Percentiles rank a stretch among this genome's conserved stretches.
Evolutionary conservation across 352 stramenopile genomes (phyloP).

Genomic region (Phytophthora foliorum): DNA sequence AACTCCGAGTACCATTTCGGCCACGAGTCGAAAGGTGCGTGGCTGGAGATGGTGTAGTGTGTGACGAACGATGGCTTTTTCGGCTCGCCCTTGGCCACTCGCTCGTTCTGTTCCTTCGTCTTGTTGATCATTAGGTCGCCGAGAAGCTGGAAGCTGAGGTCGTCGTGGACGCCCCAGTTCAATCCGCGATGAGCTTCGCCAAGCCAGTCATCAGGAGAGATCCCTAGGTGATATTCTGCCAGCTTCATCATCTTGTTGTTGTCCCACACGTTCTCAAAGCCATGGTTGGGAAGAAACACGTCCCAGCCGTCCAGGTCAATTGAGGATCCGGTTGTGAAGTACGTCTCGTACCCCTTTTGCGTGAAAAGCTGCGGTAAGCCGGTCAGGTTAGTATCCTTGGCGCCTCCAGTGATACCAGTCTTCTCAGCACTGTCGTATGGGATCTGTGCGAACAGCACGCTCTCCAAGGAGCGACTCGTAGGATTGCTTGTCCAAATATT

Average conservation of each 20-base stretch:
- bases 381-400: slow-evolving; percentile 35
- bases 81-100: slow-evolving; percentile 23
- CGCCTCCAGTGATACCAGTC: slow-evolving; percentile 43
- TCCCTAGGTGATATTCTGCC: slow-evolving; percentile 42
- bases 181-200: slow-evolving; percentile 23
- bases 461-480: slow-evolving; percentile 65
- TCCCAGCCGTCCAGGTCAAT: slow-evolving; percentile 61
- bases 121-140: slow-evolving; percentile 59
- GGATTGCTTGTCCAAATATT: slow-evolving; percentile 71
- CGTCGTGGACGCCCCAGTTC: slow-evolving; percentile 63
- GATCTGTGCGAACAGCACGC: slow-evolving; percentile 61
- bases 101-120: slow-evolving; percentile 41
- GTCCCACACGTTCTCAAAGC: slow-evolving; percentile 55
- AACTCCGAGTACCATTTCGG: slow-evolving; percentile 48
- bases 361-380: slow-evolving; percentile 65
- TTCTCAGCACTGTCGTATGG: slow-evolving; percentile 50
- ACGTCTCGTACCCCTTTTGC: slow-evolving; percentile 56
- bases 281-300: slow-evolving; percentile 51
- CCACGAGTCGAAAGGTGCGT: slow-evolving; percentile 49
- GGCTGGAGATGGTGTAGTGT: slow-evolving; percentile 72
- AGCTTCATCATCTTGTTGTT: slow-evolving; percentile 50
- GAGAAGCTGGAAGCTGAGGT: slow-evolving; percentile 55
- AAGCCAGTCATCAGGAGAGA: slow-evolving; percentile 46
- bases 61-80: slow-evolving; percentile 62
- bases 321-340: slow-evolving; percentile 53